A percentile compares a stretch with the other conserved stretches of the same genome.
Conservation (phyloP, 331 rosid species). For the Cydonia oblonga region DNA sequence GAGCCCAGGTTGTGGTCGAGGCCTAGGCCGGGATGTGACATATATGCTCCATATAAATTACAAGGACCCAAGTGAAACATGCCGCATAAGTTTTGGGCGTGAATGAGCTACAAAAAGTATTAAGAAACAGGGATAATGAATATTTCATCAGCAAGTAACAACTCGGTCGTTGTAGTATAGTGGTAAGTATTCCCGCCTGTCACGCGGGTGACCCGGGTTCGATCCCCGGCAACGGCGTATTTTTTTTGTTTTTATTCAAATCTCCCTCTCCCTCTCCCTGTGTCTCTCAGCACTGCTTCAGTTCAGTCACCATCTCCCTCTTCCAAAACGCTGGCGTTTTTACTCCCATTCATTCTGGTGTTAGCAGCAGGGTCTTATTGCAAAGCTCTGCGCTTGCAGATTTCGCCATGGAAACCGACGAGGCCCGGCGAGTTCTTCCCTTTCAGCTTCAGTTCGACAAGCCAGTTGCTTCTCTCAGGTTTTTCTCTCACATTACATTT, state of each 20-base stretch:
- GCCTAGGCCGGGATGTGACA: too few species aligned
- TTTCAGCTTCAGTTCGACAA: constrained; percentile 93
- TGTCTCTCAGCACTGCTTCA: background rate
- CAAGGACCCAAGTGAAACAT: background rate
- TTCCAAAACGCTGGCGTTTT: background rate
- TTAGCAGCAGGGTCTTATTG: background rate
- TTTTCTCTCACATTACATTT: background rate
- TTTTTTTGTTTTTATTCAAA: too few species aligned
- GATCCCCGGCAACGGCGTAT: constrained; percentile 84
- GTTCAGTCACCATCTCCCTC: background rate
- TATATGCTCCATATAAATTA: too few species aligned
- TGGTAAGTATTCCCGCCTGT: constrained; percentile 94
- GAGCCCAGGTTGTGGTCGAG: too few species aligned
- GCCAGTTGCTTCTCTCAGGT: constrained; percentile 78
- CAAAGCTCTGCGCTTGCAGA: background rate
- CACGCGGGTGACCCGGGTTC: constrained; percentile 97
- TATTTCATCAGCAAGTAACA: fast-evolving
- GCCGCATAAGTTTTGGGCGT: background rate
- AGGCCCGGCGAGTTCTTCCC: constrained; percentile 49
- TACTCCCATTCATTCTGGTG: background rate
- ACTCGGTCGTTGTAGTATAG: constrained; percentile 84
- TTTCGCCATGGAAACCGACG: constrained; percentile 63
- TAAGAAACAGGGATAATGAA: fast-evolving
- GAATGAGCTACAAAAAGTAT: background rate
- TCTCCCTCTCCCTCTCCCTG: too few species aligned